Percentiles rank a stretch among this genome's conserved stretches.
These are phyloP conservation scores for Macrocybe sp. DNA, from an alignment of 1,284 basidiomycete species.

Conservation along the genomic window DNA sequence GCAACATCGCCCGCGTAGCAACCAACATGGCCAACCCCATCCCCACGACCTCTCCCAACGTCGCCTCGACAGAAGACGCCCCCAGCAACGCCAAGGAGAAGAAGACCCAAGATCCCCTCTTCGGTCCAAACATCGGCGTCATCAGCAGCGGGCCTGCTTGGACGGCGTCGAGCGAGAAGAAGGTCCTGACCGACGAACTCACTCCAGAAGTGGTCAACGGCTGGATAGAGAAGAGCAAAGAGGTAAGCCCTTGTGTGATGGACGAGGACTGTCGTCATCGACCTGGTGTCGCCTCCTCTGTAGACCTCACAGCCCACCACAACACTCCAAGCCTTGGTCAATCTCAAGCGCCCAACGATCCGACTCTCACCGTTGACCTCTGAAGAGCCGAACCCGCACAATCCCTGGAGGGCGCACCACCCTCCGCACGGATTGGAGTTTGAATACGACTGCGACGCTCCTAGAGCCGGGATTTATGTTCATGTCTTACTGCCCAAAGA, in stretches of 20 bases:
- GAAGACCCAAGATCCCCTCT: conserved; percentile 43
- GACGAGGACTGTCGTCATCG: too few species aligned
- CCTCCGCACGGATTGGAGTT: conserved; percentile 78
- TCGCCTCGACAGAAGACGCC: conserved; percentile 8
- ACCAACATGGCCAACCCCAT: conserved; percentile 23
- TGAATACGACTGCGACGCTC: conserved; percentile 84
- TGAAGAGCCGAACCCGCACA: conserved; percentile 31
- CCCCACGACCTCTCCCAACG: conserved; percentile 11
- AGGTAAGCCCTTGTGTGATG: conserved; percentile 41
- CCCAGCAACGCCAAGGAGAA: conserved; percentile 29
- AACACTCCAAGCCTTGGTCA: conserved; percentile 86
- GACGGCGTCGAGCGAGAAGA: conserved; percentile 41
- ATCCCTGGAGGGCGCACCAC: conserved; percentile 36
- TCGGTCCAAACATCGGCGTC: conserved; percentile 69
- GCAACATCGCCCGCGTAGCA: conserved; percentile 34
- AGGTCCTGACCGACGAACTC: conserved; percentile 53
- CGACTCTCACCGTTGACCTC: conserved; percentile 61
- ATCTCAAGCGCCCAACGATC: conserved; percentile 81
- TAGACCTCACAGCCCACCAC: conserved; percentile 80
- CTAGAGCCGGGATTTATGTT: conserved; percentile 74
- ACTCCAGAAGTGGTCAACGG: conserved; percentile 72
- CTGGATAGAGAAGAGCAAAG: conserved; percentile 84
- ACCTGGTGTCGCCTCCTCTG: not conserved
- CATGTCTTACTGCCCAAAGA: conserved; percentile 63
- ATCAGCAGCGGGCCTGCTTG: conserved; percentile 48